These are phyloP conservation scores for Fragaria ananassa DNA, from an alignment of 306 rosid species.

Conservation along the genomic window DNA sequence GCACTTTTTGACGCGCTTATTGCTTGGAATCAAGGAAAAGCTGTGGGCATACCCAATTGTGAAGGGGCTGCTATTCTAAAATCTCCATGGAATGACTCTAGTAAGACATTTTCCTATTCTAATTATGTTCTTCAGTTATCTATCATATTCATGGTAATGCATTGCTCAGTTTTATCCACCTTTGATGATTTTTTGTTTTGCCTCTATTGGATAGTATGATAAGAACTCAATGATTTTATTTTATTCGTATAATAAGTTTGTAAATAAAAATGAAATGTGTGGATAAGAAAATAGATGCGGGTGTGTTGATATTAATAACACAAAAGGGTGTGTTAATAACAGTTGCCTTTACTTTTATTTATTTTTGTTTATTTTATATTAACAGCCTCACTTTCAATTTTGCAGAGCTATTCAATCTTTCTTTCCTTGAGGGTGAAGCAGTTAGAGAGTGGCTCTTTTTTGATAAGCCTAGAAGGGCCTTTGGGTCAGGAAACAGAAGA, in stretches of 20 bases:
- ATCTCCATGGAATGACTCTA: constrained; percentile 98
- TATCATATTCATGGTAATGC: constrained; percentile 8
- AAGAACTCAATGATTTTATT: neutral
- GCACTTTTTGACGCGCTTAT: constrained; percentile 79
- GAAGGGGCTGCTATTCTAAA: constrained; percentile 97
- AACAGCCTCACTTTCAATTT: neutral
- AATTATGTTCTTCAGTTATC: constrained; percentile 15
- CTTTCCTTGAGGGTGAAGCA: constrained; percentile 79
- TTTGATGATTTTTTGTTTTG: neutral
- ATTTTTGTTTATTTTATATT: neutral
- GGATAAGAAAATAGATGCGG: too few species aligned
- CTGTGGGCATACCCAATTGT: constrained; percentile 92
- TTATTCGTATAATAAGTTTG: neutral
- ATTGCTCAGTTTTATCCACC: neutral
- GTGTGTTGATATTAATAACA: too few species aligned
- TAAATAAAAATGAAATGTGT: too few species aligned
- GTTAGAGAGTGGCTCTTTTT: constrained; percentile 98
- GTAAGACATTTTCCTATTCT: constrained; percentile 34
- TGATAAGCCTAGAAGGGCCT: constrained; percentile 92
- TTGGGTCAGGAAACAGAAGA: constrained; percentile 94
- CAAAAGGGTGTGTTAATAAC: too few species aligned
- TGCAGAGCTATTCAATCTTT: constrained; percentile 85
- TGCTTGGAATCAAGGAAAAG: constrained; percentile 82
- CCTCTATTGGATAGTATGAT: neutral
- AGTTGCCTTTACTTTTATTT: neutral